Evolutionary conservation across 345 rosid genomes (phyloP).

Genomic region (Cochlearia excelsa): DNA sequence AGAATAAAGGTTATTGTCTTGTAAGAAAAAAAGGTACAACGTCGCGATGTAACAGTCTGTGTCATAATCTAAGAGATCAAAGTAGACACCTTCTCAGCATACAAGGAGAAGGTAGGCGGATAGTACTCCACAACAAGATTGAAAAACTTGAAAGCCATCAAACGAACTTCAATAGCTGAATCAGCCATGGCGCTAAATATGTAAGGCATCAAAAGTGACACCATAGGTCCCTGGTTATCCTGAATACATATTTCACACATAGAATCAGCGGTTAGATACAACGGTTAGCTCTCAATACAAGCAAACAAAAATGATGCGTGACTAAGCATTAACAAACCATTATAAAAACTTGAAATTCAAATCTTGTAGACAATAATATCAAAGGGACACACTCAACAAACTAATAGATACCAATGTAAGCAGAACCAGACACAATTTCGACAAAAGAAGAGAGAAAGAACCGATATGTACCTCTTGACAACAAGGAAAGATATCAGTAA

Average conservation of each 20-base stretch:
- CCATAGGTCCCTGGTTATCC: conserved; percentile 69
- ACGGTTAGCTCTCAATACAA: too few relatives aligned
- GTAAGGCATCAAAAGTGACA: conserved; percentile 69
- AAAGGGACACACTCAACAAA: neutral
- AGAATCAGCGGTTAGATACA: conserved; percentile 24
- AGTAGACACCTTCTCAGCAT: conserved; percentile 71
- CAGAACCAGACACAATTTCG: neutral
- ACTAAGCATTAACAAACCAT: conserved; percentile 7
- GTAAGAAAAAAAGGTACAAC: too few relatives aligned
- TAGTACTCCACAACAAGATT: conserved; percentile 64
- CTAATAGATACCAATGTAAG: conserved; percentile 3
- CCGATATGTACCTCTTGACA: conserved; percentile 61
- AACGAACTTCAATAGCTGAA: conserved; percentile 69
- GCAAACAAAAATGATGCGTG: neutral
- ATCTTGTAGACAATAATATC: neutral
- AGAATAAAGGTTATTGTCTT: neutral
- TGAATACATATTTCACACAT: conserved; percentile 38
- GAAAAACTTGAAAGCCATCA: conserved; percentile 81
- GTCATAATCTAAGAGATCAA: conserved; percentile 1
- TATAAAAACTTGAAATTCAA: neutral
- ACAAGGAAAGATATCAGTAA: conserved; percentile 57
- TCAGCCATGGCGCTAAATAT: conserved; percentile 77
- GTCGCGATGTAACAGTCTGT: neutral
- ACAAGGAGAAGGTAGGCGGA: conserved; percentile 57
- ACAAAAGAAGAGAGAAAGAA: conserved; percentile 1